Conservation (phyloP, 1,284 basidiomycete genomes). For the Filobasidium uniguttulatum region DNA sequence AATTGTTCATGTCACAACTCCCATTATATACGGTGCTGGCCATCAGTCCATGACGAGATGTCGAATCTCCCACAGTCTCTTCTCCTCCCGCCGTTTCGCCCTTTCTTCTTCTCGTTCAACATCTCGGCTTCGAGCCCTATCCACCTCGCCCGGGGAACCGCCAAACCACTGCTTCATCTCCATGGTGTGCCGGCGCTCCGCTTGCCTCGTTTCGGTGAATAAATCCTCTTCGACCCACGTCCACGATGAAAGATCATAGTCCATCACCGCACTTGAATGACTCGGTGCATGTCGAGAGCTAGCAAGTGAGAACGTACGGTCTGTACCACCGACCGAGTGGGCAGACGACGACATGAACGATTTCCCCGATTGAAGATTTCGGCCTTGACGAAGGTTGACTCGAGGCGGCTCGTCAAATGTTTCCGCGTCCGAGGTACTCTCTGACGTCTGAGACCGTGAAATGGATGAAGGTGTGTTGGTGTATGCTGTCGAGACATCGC, state of each 20-base stretch:
- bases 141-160: neutral
- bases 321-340: neutral
- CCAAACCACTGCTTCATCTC: slow-evolving; percentile 67
- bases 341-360: neutral
- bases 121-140: slow-evolving; percentile 7
- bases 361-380: neutral
- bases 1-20: neutral
- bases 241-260: slow-evolving; percentile 21
- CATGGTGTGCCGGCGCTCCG: slow-evolving; percentile 60
- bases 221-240: slow-evolving; percentile 53
- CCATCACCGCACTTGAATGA: neutral
- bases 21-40: slow-evolving; percentile 6
- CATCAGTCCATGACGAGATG: slow-evolving; percentile 23
- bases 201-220: slow-evolving; percentile 52
- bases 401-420: neutral
- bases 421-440: neutral
- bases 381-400: neutral
- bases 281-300: neutral
- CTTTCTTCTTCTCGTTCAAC: slow-evolving; percentile 18
- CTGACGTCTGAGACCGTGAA: neutral
- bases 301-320: neutral
- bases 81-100: slow-evolving; percentile 26
- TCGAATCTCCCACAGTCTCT: slow-evolving; percentile 34
- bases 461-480: neutral
- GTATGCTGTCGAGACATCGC: slow-evolving; percentile 27